Evolutionary conservation across 495 filamentous ascomycete genomes (phyloP).

Genomic region (Aspergillus bertholletiae): DNA sequence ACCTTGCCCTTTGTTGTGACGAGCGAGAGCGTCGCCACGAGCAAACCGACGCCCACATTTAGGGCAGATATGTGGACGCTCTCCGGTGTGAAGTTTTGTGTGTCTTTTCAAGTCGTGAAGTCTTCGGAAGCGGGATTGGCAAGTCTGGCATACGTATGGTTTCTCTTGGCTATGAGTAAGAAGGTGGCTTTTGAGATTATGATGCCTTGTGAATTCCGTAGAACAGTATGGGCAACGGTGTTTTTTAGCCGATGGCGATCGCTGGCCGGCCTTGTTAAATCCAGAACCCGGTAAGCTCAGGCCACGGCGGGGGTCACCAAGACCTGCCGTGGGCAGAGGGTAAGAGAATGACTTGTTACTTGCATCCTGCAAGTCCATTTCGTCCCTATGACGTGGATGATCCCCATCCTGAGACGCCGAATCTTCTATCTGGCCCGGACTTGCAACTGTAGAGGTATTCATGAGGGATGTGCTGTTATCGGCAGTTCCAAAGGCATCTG

Average conservation of each 20-base stretch:
- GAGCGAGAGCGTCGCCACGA: slow-evolving; percentile 87
- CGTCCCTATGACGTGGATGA: slow-evolving; percentile 31
- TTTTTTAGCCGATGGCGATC: slow-evolving; percentile 78
- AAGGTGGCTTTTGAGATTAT: slow-evolving; percentile 98
- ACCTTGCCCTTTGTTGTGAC: slow-evolving; percentile 93
- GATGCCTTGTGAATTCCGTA: slow-evolving; percentile 94
- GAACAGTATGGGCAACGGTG: slow-evolving; percentile 96
- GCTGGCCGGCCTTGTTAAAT: slow-evolving; percentile 56
- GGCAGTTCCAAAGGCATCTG: slow-evolving; percentile 31
- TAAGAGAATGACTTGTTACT: slow-evolving; percentile 53
- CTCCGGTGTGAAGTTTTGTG: slow-evolving; percentile 92
- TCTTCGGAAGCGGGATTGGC: slow-evolving; percentile 83
- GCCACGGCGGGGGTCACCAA: slow-evolving; percentile 54
- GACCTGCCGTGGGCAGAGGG: slow-evolving; percentile 43
- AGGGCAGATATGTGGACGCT: slow-evolving; percentile 89
- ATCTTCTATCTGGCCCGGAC: slow-evolving; percentile 46
- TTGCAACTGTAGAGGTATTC: slow-evolving; percentile 43
- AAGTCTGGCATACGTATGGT: slow-evolving; percentile 86
- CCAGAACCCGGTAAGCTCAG: slow-evolving; percentile 74
- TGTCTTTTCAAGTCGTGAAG: slow-evolving; percentile 96
- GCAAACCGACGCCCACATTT: slow-evolving; percentile 95
- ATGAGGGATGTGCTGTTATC: slow-evolving; percentile 34
- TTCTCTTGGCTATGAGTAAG: slow-evolving; percentile 99
- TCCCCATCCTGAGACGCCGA: slow-evolving; percentile 42
- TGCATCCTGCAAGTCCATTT: slow-evolving; percentile 39